Conservation (phyloP, 805 yeast species). For the Wickerhamiella parazyma region DNA sequence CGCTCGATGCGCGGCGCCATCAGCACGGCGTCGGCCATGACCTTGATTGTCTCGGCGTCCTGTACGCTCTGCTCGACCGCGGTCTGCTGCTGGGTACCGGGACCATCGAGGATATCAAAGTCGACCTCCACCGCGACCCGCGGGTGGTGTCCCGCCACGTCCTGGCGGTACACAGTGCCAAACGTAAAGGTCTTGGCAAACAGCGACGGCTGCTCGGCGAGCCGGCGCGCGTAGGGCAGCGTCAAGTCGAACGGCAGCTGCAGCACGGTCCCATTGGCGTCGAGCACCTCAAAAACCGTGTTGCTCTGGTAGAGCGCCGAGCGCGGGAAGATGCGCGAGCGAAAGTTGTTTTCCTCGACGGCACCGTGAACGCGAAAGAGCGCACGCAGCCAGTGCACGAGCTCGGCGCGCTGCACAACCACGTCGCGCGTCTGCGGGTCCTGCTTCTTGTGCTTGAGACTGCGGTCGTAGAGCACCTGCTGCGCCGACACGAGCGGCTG, state of each 20-base stretch:
- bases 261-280: conserved; percentile 72
- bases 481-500: conserved; percentile 77
- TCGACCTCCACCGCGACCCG: conserved; percentile 67
- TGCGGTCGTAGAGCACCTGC: conserved; percentile 63
- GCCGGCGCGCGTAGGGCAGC: conserved; percentile 72
- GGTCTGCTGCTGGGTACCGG: conserved; percentile 22
- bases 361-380: conserved; percentile 80
- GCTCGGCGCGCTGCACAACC: conserved; percentile 46
- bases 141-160: conserved; percentile 51
- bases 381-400: conserved; percentile 44
- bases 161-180: conserved; percentile 60
- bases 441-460: background rate
- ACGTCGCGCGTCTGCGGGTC: conserved; percentile 22
- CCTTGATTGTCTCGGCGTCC: conserved; percentile 83
- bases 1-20: conserved; percentile 54
- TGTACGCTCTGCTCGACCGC: conserved; percentile 27
- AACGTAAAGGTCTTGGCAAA: conserved; percentile 53
- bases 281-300: conserved; percentile 66
- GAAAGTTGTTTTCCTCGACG: conserved; percentile 46
- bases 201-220: conserved; percentile 50
- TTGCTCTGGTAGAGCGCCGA: conserved; percentile 56
- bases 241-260: conserved; percentile 85
- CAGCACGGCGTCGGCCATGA: conserved; percentile 57
- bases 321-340: conserved; percentile 66
- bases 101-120: conserved; percentile 57